These are phyloP conservation scores for Solanum arcanum DNA, from an alignment of 257 asterid genomes.

Conservation along the genomic window DNA sequence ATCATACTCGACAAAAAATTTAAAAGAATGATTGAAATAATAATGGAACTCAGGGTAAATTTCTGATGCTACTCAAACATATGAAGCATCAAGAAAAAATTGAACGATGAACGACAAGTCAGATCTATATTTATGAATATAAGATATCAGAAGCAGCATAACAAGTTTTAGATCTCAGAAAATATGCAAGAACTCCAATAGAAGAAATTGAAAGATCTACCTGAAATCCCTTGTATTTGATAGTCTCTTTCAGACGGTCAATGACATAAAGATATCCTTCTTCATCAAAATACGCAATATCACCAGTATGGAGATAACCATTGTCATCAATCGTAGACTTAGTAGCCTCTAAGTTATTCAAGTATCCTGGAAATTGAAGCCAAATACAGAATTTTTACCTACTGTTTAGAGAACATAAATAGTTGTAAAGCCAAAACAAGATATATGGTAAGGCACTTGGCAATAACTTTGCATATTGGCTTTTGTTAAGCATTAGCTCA, in stretches of 20 bases:
- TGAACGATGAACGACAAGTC: neutral
- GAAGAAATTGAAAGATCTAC: conserved; percentile 8
- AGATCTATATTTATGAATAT: neutral
- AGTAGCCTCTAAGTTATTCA: conserved; percentile 54
- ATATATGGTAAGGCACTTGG: neutral
- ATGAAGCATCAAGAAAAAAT: neutral
- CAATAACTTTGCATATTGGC: neutral
- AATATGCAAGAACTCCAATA: neutral
- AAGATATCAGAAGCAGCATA: neutral
- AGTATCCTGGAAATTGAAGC: conserved; percentile 38
- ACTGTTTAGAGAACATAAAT: neutral
- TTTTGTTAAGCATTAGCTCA: neutral
- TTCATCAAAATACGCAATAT: conserved; percentile 62
- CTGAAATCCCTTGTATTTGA: conserved; percentile 92
- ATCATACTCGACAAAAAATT: neutral
- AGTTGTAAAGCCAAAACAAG: neutral
- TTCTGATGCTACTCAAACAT: neutral
- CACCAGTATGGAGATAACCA: conserved; percentile 90
- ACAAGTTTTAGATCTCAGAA: neutral
- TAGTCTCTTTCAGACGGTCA: conserved; percentile 78
- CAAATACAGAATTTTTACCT: neutral
- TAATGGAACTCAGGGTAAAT: neutral
- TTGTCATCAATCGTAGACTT: conserved; percentile 40
- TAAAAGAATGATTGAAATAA: neutral
- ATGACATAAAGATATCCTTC: conserved; percentile 60